Base-by-base conservation (phyloP, 805 yeast species). In the Ogataea glucozyma region DNA sequence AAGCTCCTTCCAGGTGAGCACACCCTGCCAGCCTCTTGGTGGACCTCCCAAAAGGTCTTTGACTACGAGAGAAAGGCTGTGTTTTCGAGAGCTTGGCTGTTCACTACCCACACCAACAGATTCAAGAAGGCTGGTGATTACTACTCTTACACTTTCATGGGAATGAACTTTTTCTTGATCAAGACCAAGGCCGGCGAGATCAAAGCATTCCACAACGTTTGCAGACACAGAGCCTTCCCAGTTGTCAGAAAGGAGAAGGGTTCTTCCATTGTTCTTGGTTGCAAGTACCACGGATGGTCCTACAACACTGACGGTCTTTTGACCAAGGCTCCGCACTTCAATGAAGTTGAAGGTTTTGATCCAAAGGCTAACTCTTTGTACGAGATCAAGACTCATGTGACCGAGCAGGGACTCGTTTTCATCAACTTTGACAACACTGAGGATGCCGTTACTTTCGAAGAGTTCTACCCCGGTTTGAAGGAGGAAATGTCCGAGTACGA, bases 211-310 rank as follows among this genome's bases (percentile, higher is more conserved):
- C 85, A 79, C 59, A 79, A 79, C 53, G 76, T 79, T 26, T 79
- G 85, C 54, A 79, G 84, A 53, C 85, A 79, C 62, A 68, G 84
- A 57, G 84, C 83, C 6, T 79, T 72, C 52, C 85, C 85, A 1
- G 80, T 79, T 31, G 75, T 79, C 20, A 70, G 75, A 58, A 79
- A 79, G 55, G 77, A 77, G 26, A 64, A 73, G 49, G 85, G 85
- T 20, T 75, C 81, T n/a, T 71, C 83, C 2, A 69, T 67, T 13
- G 70, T 79, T 30, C 62, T 79, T 24, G 83, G 83, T 31, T 79
- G 85, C 61, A 72, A 76, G 52, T 79, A 79, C 58, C 84, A 79
- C 52, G 84, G 84, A 18, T 79, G 84, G 85, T 72, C 81, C 19
- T 79, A 79, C 64, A 76, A 77, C 56, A 66, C 80, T n/a, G 80